Conservation (phyloP, 768 basidiomycete genomes). For the Artomyces pyxidatus region DNA sequence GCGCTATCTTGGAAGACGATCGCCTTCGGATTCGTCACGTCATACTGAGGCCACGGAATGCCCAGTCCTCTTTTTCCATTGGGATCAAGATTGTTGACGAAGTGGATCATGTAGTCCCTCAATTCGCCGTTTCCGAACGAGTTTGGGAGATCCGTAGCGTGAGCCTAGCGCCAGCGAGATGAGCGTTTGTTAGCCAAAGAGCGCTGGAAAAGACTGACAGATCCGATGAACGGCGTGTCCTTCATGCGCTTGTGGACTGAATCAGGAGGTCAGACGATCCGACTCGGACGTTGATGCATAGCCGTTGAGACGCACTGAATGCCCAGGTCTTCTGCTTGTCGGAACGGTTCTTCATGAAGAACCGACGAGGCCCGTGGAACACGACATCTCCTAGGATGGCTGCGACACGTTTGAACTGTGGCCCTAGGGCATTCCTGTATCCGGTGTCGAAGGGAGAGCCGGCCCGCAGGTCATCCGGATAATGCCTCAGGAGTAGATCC, state of each 20-base stretch:
- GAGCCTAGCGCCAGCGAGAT: constrained; percentile 5
- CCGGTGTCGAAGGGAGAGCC: constrained; percentile 51
- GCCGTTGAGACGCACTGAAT: constrained; percentile 25
- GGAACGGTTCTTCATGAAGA: constrained; percentile 32
- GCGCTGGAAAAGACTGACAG: constrained; percentile 24
- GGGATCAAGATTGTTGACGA: constrained; percentile 23
- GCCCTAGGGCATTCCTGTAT: constrained; percentile 32
- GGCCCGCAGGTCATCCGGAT: constrained; percentile 31
- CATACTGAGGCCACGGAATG: constrained; percentile 19
- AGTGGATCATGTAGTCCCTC: constrained; percentile 23
- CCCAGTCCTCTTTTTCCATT: constrained; percentile 17
- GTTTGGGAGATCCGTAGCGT: constrained; percentile 19
- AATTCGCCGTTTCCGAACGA: constrained; percentile 19
- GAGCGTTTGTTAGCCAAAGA: neutral
- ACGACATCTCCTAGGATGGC: constrained; percentile 42
- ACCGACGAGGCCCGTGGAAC: constrained; percentile 42
- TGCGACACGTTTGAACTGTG: constrained; percentile 44
- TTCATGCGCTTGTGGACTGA: constrained; percentile 42
- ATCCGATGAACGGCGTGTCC: constrained; percentile 32
- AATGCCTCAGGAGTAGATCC: constrained; percentile 14
- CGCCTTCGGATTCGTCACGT: constrained; percentile 6
- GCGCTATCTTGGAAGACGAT: constrained; percentile 15
- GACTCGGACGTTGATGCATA: no score
- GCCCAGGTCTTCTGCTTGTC: constrained; percentile 35
- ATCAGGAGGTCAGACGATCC: neutral